Evolutionary conservation across 202 grass and related monocot genomes (phyloP).

Genomic region (Cymbopogon flexuosus): DNA sequence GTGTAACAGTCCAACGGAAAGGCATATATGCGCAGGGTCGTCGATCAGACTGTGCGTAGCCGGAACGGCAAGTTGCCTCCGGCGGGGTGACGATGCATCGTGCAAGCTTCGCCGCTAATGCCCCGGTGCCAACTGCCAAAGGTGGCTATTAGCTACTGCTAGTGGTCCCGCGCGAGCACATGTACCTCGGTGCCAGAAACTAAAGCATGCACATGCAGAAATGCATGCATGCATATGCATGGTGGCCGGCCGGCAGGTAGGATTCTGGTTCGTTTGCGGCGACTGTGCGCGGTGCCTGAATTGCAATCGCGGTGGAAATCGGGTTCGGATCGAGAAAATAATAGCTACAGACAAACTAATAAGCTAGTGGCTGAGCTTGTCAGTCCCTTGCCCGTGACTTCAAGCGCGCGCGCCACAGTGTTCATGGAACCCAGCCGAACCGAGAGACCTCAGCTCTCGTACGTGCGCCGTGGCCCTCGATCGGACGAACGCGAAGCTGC

Average conservation of each 20-base stretch:
- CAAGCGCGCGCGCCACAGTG: slow-evolving; percentile 9
- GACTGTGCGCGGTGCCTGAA: slow-evolving; percentile 16
- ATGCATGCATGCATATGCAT: not conserved
- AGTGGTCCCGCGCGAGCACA: not conserved
- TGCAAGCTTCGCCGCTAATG: slow-evolving; percentile 19
- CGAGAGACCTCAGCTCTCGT: not conserved
- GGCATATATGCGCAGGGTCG: not conserved
- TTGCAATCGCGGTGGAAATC: not conserved
- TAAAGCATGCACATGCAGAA: not conserved
- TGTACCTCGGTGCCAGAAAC: slow-evolving; percentile 13
- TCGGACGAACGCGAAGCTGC: not conserved
- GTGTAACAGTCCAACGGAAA: not conserved
- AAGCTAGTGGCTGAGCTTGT: slow-evolving; percentile 32
- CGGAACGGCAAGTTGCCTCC: not conserved
- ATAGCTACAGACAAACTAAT: not conserved
- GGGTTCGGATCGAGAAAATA: not conserved
- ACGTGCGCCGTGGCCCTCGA: not conserved
- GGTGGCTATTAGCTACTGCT: not conserved
- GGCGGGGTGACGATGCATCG: not conserved
- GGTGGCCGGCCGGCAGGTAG: not conserved
- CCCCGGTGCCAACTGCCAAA: not conserved
- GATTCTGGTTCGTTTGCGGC: not conserved
- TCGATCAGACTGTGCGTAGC: not conserved
- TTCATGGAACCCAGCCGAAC: slow-evolving; percentile 42
- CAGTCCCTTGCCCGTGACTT: slow-evolving; percentile 28